Conservation (phyloP, 2,329 filamentous ascomycete genomes). For the Calonectria multiphialidica region DNA sequence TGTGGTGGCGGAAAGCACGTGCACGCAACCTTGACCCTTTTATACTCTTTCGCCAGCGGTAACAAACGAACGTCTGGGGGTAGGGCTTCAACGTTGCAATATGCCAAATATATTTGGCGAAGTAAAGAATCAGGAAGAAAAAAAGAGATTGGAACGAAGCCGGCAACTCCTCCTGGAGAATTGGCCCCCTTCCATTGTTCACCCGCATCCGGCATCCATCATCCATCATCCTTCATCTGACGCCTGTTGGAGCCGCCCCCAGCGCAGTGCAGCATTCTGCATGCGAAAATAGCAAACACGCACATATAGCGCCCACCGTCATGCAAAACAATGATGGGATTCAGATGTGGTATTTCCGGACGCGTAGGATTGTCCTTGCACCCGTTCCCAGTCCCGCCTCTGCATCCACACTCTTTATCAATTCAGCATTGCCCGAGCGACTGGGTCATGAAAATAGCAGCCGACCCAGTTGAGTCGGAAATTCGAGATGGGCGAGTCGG, state of each 20-base stretch:
- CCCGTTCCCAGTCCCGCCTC: background rate
- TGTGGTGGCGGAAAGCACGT: slow-evolving; percentile 37
- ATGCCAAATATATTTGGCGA: background rate
- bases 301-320: background rate
- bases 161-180: background rate
- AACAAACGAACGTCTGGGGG: background rate
- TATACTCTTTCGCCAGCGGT: background rate
- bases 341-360: background rate
- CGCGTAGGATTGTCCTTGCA: background rate
- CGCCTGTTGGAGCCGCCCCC: background rate
- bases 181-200: background rate
- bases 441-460: background rate
- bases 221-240: background rate
- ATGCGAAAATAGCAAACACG: background rate
- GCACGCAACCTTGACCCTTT: slow-evolving; percentile 9
- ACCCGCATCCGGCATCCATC: background rate
- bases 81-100: background rate
- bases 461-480: background rate
- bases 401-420: background rate
- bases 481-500: background rate
- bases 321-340: background rate
- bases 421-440: background rate
- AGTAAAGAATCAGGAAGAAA: background rate
- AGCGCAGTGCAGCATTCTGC: background rate
- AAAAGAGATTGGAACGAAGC: background rate